phyloP scores from a whole-genome alignment of 768 basidiomycete genomes.

The Termitomyces bulborhizus region DNA sequence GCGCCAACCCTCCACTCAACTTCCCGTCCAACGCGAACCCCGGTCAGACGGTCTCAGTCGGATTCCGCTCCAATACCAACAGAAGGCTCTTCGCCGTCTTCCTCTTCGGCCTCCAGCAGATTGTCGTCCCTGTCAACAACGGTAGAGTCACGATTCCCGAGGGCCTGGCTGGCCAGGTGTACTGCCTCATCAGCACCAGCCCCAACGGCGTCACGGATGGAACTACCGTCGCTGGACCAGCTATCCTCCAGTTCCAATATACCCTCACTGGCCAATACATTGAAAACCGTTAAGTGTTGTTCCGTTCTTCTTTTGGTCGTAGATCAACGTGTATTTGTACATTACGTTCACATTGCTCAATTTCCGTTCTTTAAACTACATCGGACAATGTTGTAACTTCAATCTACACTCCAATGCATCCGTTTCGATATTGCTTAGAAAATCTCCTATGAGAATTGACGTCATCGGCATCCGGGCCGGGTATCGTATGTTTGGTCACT shows the following conservation, averaged over 20 bases:
- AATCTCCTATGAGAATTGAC: background rate
- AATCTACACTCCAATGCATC: background rate
- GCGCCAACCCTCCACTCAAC: slow-evolving; percentile 41
- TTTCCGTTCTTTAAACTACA: no score
- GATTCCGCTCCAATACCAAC: background rate
- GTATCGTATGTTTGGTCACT: background rate
- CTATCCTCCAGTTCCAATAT: slow-evolving; percentile 8
- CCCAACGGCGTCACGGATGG: slow-evolving; percentile 6
- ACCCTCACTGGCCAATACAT: slow-evolving; percentile 2
- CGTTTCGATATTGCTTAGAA: background rate
- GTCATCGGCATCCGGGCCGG: slow-evolving; percentile 4
- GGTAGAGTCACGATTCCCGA: slow-evolving; percentile 6
- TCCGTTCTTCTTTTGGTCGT: background rate
- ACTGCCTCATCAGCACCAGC: slow-evolving; percentile 7
- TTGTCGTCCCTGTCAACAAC: slow-evolving; percentile 5
- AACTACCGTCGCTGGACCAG: slow-evolving; percentile 10
- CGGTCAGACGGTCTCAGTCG: slow-evolving; percentile 5
- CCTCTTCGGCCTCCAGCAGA: slow-evolving; percentile 6
- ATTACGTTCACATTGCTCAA: no score
- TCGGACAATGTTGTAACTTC: background rate
- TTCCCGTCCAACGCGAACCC: slow-evolving; percentile 13
- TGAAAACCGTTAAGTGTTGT: background rate
- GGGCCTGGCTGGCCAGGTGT: slow-evolving; percentile 8
- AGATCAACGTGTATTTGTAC: background rate
- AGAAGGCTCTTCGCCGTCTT: slow-evolving; percentile 6